These are phyloP conservation scores for Pseudogymnoascus sp. DNA, from an alignment of 2,329 filamentous ascomycete genomes.

Conservation along the genomic window DNA sequence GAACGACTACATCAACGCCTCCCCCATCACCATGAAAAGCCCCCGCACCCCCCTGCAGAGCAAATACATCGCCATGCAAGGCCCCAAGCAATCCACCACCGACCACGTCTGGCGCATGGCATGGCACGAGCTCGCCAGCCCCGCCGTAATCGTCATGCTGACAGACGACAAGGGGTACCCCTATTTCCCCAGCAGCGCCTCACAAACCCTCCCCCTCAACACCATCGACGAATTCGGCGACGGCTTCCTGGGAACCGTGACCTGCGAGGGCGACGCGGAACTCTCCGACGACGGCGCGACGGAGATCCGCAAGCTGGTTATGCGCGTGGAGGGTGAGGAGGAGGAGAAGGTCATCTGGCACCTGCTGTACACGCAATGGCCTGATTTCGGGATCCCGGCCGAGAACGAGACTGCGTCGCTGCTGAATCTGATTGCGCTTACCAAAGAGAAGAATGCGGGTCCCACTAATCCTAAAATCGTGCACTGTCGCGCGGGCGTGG, in stretches of 20 bases:
- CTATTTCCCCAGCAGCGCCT: conserved; percentile 65
- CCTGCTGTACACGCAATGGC: conserved; percentile 79
- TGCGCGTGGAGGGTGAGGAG: conserved; percentile 34
- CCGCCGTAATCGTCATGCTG: conserved; percentile 86
- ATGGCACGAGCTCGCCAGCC: conserved; percentile 60
- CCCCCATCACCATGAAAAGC: conserved; percentile 49
- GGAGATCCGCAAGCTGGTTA: conserved; percentile 65
- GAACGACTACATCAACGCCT: conserved; percentile 77
- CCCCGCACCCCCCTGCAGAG: conserved; percentile 21
- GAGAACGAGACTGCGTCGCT: conserved; percentile 59
- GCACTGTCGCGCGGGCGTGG: conserved; percentile 86
- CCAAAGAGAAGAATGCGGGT: conserved; percentile 46
- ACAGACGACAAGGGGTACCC: conserved; percentile 83
- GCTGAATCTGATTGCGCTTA: conserved; percentile 60
- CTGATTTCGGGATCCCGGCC: conserved; percentile 77
- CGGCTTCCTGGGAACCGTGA: conserved; percentile 59
- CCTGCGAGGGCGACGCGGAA: conserved; percentile 53
- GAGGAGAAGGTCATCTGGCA: conserved; percentile 67
- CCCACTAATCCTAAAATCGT: conserved; percentile 67
- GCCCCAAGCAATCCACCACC: conserved; percentile 67
- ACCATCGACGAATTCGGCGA: conserved; percentile 56
- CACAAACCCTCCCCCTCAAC: conserved; percentile 46
- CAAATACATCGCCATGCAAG: conserved; percentile 87
- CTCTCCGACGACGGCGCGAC: conserved; percentile 50
- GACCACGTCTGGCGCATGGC: conserved; percentile 95